Percentiles rank a stretch among this genome's conserved stretches.
Conservation (phyloP, 1,139 yeast species). For the Tardiomyces digboiensis region DNA sequence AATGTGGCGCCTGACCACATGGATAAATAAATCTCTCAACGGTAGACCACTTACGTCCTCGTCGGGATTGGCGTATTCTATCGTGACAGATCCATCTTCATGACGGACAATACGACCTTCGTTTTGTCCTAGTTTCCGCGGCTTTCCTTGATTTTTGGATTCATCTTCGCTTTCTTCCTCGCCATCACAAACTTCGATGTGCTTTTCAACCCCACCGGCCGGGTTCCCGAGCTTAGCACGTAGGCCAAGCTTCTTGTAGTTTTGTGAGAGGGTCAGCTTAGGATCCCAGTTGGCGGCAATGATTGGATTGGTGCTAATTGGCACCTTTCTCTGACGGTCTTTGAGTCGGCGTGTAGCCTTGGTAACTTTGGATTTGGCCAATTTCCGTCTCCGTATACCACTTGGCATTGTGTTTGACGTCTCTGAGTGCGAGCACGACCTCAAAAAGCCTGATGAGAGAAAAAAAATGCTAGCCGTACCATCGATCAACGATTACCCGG, state of each 20-base stretch:
- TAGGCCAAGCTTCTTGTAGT: slow-evolving; percentile 62
- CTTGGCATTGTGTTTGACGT: slow-evolving; percentile 23
- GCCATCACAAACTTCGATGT: slow-evolving; percentile 25
- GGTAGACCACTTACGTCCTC: too few species aligned
- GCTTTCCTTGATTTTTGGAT: slow-evolving; percentile 33
- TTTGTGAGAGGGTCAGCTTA: slow-evolving; percentile 70
- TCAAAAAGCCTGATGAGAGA: too few species aligned
- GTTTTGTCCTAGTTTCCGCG: slow-evolving; percentile 48
- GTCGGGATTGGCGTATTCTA: slow-evolving; percentile 52
- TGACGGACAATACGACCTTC: slow-evolving; percentile 78
- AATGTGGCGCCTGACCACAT: too few species aligned
- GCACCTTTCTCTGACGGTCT: slow-evolving; percentile 42
- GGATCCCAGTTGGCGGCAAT: slow-evolving; percentile 90
- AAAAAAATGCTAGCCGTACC: too few species aligned
- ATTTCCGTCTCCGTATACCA: slow-evolving; percentile 76
- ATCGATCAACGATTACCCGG: too few species aligned
- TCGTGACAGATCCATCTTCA: slow-evolving; percentile 53
- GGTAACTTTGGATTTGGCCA: slow-evolving; percentile 59
- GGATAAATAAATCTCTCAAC: too few species aligned
- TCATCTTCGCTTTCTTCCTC: slow-evolving; percentile 21
- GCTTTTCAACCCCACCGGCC: slow-evolving; percentile 35
- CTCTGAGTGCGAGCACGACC: too few species aligned
- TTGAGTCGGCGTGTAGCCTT: slow-evolving; percentile 58
- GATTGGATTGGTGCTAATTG: slow-evolving; percentile 63
- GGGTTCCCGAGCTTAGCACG: slow-evolving; percentile 52